These are phyloP conservation scores for Pholiota molesta DNA, from an alignment of 768 basidiomycete genomes.

Conservation along the genomic window DNA sequence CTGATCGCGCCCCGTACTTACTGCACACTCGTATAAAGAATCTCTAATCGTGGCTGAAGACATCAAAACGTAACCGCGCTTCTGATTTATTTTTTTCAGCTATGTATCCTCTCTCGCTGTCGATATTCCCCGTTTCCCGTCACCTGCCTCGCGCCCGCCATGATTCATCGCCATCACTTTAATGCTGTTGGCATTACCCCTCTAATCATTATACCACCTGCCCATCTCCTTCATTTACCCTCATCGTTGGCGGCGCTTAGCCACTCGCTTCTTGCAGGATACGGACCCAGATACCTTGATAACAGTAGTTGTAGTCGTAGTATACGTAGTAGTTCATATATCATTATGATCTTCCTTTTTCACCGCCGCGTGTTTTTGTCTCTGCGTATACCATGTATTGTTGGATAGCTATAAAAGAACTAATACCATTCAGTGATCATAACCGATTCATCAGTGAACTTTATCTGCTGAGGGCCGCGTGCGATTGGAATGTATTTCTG, in stretches of 20 bases:
- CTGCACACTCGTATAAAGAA: neutral
- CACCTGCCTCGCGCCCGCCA: neutral
- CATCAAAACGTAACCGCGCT: neutral
- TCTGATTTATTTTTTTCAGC: neutral
- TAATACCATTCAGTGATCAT: neutral
- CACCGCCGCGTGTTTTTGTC: neutral
- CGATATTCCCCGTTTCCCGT: neutral
- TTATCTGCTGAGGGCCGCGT: no score
- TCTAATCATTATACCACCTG: conserved; percentile 5
- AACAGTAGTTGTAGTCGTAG: conserved; percentile 11
- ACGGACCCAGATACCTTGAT: conserved; percentile 3
- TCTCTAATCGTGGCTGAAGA: neutral
- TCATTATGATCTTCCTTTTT: conserved; percentile 10
- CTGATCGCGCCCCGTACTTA: neutral
- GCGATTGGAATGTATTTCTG: no score
- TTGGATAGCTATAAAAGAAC: conserved; percentile 1
- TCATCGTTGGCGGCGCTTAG: neutral
- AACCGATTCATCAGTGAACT: no score
- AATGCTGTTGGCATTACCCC: neutral
- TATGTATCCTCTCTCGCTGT: neutral
- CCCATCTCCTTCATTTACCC: neutral
- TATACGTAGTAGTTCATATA: conserved; percentile 6
- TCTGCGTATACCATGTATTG: conserved; percentile 1
- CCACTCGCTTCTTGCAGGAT: neutral
- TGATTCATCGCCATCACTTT: neutral